Evolutionary conservation across 2,329 filamentous ascomycete genomes (phyloP).

Genomic region (Drechslerella dactyloides): DNA sequence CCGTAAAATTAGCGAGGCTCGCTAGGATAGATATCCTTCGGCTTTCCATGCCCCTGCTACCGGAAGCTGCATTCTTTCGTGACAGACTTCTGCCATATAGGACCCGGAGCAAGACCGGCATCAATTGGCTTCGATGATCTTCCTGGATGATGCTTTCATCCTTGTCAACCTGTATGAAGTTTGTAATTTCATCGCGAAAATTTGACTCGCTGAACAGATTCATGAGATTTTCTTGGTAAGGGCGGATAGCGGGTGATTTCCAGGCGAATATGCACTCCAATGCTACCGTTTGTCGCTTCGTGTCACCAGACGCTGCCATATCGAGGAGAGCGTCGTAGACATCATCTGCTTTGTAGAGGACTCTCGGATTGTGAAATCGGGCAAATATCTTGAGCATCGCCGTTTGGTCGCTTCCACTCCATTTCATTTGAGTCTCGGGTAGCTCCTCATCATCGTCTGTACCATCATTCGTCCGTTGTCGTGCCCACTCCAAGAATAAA

Average conservation of each 20-base stretch:
- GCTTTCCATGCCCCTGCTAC: slow-evolving; percentile 79
- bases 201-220: slow-evolving; percentile 87
- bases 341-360: slow-evolving; percentile 76
- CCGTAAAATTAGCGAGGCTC: slow-evolving; percentile 76
- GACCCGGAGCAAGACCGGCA: slow-evolving; percentile 84
- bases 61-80: slow-evolving; percentile 75
- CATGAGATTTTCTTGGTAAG: slow-evolving; percentile 83
- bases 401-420: slow-evolving; percentile 82
- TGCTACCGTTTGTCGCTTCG: slow-evolving; percentile 83
- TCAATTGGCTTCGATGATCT: slow-evolving; percentile 73
- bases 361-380: slow-evolving; percentile 83
- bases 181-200: slow-evolving; percentile 91
- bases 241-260: slow-evolving; percentile 77
- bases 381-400: slow-evolving; percentile 80
- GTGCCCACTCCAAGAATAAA: slow-evolving; percentile 78
- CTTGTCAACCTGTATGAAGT: slow-evolving; percentile 76
- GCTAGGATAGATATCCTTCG: slow-evolving; percentile 76
- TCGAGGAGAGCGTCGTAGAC: slow-evolving; percentile 77
- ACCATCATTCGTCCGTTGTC: slow-evolving; percentile 59
- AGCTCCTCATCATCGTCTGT: slow-evolving; percentile 57
- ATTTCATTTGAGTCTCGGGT: slow-evolving; percentile 61
- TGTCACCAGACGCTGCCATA: slow-evolving; percentile 84
- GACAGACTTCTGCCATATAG: slow-evolving; percentile 89
- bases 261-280: slow-evolving; percentile 86
- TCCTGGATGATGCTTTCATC: slow-evolving; percentile 71